A percentile compares a stretch with the other conserved stretches of the same genome.
These are phyloP conservation scores for Earliella scabrosa DNA, from an alignment of 1,284 basidiomycete species.

Conservation along the genomic window DNA sequence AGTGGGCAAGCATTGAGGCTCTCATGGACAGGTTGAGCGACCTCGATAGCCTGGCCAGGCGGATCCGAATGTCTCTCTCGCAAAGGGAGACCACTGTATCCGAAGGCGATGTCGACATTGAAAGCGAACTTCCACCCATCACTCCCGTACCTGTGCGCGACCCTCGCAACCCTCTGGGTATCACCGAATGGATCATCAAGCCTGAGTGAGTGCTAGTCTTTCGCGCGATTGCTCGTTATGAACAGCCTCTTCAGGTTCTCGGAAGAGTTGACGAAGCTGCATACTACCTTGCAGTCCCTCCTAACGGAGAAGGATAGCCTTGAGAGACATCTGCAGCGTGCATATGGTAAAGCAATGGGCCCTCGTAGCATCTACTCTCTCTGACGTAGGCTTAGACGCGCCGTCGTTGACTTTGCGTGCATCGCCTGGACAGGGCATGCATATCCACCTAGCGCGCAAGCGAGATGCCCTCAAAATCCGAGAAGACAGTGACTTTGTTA, in stretches of 20 bases:
- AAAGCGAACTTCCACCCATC: neutral
- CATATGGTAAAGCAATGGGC: conserved; percentile 48
- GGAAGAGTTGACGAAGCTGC: conserved; percentile 54
- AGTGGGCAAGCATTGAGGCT: conserved; percentile 60
- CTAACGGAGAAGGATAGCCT: conserved; percentile 53
- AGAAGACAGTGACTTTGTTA: conserved; percentile 52
- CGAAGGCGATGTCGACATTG: conserved; percentile 25
- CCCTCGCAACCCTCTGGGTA: conserved; percentile 23
- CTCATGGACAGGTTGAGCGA: conserved; percentile 61
- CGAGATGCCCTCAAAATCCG: conserved; percentile 58
- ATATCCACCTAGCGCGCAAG: conserved; percentile 73
- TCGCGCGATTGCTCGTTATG: conserved; percentile 3
- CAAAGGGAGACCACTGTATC: conserved; percentile 23
- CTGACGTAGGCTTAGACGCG: conserved; percentile 48
- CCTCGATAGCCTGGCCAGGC: conserved; percentile 58
- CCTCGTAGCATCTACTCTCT: neutral
- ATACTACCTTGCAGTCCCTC: conserved; percentile 52
- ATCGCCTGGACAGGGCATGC: conserved; percentile 70
- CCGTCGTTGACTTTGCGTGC: conserved; percentile 75
- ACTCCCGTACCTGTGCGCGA: conserved; percentile 20
- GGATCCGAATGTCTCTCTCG: conserved; percentile 65
- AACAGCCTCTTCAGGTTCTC: conserved; percentile 64
- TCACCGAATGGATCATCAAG: conserved; percentile 62
- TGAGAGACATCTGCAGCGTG: conserved; percentile 55
- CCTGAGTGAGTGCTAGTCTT: conserved; percentile 58